phyloP scores from a whole-genome alignment of 352 stramenopile species.

The Nothophytophthora sp. region DNA sequence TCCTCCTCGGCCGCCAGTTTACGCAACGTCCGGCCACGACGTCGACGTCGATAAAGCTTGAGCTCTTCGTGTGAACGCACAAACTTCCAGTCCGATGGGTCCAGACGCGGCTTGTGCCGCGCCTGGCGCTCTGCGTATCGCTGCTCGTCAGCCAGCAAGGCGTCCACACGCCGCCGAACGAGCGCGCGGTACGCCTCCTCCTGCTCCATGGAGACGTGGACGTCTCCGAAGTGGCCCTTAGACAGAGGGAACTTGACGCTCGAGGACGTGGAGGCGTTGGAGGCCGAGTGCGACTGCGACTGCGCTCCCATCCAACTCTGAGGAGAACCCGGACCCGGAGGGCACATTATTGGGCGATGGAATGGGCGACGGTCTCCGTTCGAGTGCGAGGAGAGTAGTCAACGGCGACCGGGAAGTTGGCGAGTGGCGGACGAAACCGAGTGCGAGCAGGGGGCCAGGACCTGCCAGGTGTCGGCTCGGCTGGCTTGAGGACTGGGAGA shows the following conservation, averaged over 20 bases:
- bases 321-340: too few species aligned
- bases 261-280: too few species aligned
- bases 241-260: slow-evolving; percentile 26
- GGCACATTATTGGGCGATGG: too few species aligned
- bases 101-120: slow-evolving; percentile 29
- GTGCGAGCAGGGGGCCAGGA: too few species aligned
- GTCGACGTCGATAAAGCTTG: slow-evolving; percentile 45
- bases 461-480: too few species aligned
- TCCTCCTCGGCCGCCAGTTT: slow-evolving; percentile 30
- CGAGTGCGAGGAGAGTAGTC: too few species aligned
- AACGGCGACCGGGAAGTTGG: too few species aligned
- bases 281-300: too few species aligned
- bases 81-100: slow-evolving; percentile 51
- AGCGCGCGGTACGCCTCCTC: slow-evolving; percentile 32
- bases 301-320: too few species aligned
- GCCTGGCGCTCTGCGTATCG: slow-evolving; percentile 26
- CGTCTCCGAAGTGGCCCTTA: slow-evolving; percentile 22
- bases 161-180: slow-evolving; percentile 27
- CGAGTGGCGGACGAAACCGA: too few species aligned
- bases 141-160: slow-evolving; percentile 36
- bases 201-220: slow-evolving; percentile 32
- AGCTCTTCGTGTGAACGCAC: slow-evolving; percentile 34
- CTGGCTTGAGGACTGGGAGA: too few species aligned
- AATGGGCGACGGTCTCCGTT: too few species aligned
- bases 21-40: slow-evolving; percentile 18